Base-by-base conservation (phyloP, 2,329 filamentous ascomycete genomes). In the Neonectria hederae region DNA sequence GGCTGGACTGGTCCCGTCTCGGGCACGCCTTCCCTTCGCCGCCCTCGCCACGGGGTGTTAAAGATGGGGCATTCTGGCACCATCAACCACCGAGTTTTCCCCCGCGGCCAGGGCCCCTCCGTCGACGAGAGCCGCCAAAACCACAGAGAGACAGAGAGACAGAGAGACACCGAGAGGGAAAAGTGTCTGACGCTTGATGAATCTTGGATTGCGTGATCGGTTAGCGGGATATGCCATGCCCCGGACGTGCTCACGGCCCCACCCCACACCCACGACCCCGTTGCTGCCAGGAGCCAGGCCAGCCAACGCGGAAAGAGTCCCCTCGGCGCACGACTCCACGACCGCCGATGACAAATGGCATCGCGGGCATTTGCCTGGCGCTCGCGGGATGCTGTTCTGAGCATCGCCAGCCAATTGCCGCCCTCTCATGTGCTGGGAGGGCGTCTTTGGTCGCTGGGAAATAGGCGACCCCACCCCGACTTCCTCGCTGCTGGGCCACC, bases 161-260 rank as follows among this genome's bases (percentile, higher is more conserved):
- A 65, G 40, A 54, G 42, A 24, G 32, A 56, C 59, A 63, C 56
- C 61, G 67, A 67, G 56, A 54, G 14, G n/a, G 19, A 51, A 32
- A 9, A 17, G 28, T 28, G 63, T 65, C 70, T 63, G 62, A 72
- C 66, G 69, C 71, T 73, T 74, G 71, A 69, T 70, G 70, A 73
- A 74, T 74, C 69, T 66, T 74, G 66, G 69, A 74, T 74, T 74
- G 72, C 72, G 72, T 74, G 72, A 74, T 74, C 72, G 72, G 72
- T 74, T 74, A 73, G 71, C 70, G 71, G 71, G 69, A 72, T 43
- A 63, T 71, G 68, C 66, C 71, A 72, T 67, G 71, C 71, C 71
- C 71, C 71, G 68, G 71, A 71, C 71, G 71, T 51, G 62, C 57
- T 40, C 35, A 61, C 71, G 71, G 71, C 62, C 71, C 69, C 68